Base-by-base conservation (phyloP, 495 filamentous ascomycete species). In the Xylaria scruposa region DNA sequence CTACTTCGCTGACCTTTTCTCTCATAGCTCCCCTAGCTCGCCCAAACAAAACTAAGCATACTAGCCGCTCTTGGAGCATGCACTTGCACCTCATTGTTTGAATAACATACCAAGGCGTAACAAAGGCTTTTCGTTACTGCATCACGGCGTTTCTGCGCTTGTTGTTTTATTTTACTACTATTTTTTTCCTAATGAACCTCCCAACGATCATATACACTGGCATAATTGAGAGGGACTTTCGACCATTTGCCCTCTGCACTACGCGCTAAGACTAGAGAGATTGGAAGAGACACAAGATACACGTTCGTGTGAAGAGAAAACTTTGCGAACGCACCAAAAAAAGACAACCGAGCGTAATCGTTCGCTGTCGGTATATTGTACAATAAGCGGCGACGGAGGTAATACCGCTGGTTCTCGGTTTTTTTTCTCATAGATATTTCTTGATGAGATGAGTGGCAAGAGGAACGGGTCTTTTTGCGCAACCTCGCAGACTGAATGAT, bases 81-180 rank as follows among this genome's bases (percentile, higher is more conserved):
- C 5, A 59, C 53, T 49, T 42, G 58, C 38, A 60, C 61, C 26
- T 51, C 15, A 59, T 71, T 60, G 62, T 71, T 71, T 71, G 51
- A 71, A 66, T 71, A 71, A 66, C 51, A 59, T 71, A 67, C 61
- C 51, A 60, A 66, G 70, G 61, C 70, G 70, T 71, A 40, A 33
- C 9, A 17, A 59, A 17, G 62, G 29, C 24, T 2, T 70, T 70
- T 60, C 58, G n/a, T 15, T 71, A 44, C 19, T 66, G 70, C 70
- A 67, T 71, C 51, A 36, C 40, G 70, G 70, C 70, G 70, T 71
- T 71, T 33, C 19, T 71, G 38, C 36, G 24, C 33, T 66, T 71
- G 36, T 51, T 13, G 9, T 67, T 64, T 60, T 26, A 17, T 42
- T 67, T 12, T 51, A 26, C 17, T 65, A 49, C 38, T 56, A 56